A percentile compares a stretch with the other conserved stretches of the same genome.
phyloP scores from a whole-genome alignment of 495 filamentous ascomycete species.

The Xylaria curta region DNA sequence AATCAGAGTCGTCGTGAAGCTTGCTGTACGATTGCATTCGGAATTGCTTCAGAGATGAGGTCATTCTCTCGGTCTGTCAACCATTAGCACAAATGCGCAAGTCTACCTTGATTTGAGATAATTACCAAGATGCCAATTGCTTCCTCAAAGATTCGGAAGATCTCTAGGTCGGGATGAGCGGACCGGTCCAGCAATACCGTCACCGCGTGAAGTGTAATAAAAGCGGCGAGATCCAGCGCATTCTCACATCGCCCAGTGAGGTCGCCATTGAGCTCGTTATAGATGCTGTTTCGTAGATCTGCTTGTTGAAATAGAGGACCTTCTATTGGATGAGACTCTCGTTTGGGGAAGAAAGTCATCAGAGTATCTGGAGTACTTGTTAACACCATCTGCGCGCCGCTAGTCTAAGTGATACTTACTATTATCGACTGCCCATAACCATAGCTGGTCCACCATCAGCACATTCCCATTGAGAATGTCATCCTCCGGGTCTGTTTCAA shows the following conservation, averaged over 20 bases:
- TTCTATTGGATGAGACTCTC: constrained; percentile 54
- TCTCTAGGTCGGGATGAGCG: constrained; percentile 65
- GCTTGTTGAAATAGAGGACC: constrained; percentile 66
- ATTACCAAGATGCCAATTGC: constrained; percentile 68
- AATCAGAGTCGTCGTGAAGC: constrained; percentile 55
- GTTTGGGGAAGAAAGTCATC: constrained; percentile 64
- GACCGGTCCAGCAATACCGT: constrained; percentile 66
- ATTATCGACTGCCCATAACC: constrained; percentile 69
- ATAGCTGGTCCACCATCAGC: constrained; percentile 74
- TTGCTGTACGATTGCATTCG: constrained; percentile 57
- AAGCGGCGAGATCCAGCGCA: constrained; percentile 65
- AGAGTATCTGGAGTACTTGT: constrained; percentile 46
- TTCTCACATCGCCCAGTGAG: constrained; percentile 69
- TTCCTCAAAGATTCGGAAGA: constrained; percentile 72
- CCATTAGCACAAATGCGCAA: constrained; percentile 18
- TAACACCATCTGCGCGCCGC: not conserved
- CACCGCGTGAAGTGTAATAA: constrained; percentile 67
- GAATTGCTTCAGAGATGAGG: constrained; percentile 67
- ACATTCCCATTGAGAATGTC: constrained; percentile 65
- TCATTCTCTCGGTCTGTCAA: constrained; percentile 65
- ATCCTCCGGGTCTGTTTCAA: constrained; percentile 41
- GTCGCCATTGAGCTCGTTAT: constrained; percentile 73
- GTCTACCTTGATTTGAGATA: too few species aligned
- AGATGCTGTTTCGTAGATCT: constrained; percentile 68
- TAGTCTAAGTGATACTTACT: constrained; percentile 43